Evolutionary conservation across 2,329 filamentous ascomycete genomes (phyloP), one percentile per base, ranked within the genome.

Genomic region (Ceratocystis albifundus): DNA sequence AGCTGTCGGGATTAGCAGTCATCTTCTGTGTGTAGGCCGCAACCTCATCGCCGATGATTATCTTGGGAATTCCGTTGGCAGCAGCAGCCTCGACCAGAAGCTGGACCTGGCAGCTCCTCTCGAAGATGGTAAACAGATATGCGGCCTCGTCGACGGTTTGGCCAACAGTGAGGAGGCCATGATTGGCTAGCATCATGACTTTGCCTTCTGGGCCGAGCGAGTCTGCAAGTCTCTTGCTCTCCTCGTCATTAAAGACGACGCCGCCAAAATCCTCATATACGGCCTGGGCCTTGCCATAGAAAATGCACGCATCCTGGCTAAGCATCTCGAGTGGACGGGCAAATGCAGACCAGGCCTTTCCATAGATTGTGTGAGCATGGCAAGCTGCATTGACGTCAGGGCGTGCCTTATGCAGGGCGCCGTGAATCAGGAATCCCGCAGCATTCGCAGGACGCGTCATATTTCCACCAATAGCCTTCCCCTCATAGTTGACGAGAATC

Each of bases 101-200:
- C 73, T 90, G 88, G 8, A 86, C 78, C 65, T 84, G 80, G 70
- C 88, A 90, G 8, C 82, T 83, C 50, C 84, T 79, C 73, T 90
- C 88, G 70, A 89, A 78, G 3, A 84, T 75, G 2, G 83, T 83
- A 72, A 88, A 89, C 65, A 89, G 75, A 69, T 84, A 88, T 0
- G 85, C 85, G 0, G 87, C 87, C 74, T 89, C 87, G 69, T 88
- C 87, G 2, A 90, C 85, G 0, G 87, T 90, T 0, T 73, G 72
- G 0, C 88, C 87, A 0, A 86, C 84, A 0, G 86, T 88, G 53
- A 90, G 72, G 3, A 90, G 74, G 0, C 87, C 88, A 71, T 90
- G 87, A 72, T 89, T 90, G 70, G 84, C 78, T 48, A 89, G 73
- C 62, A 89, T 86, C 70, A 84, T 76, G 17, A 80, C 85, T 73